phyloP scores from a whole-genome alignment of 2,329 filamentous ascomycete species.

The Ramularia endophylla region DNA sequence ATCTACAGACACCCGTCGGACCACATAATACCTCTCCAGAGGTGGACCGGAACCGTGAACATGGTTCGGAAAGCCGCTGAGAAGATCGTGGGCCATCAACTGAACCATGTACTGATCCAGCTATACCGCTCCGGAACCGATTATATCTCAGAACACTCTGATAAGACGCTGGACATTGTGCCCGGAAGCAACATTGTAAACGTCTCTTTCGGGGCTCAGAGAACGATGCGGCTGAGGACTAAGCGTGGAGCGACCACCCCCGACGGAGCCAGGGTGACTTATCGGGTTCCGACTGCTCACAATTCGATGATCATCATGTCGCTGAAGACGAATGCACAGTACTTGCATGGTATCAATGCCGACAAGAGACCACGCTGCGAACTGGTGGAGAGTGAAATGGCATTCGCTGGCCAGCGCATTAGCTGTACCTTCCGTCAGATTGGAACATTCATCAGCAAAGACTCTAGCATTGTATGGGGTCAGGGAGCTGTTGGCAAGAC shows the following conservation, averaged over 20 bases:
- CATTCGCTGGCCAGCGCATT: conserved; percentile 71
- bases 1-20: conserved; percentile 95
- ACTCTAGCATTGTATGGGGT: conserved; percentile 74
- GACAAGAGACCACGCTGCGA: conserved; percentile 69
- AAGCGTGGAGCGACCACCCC: conserved; percentile 50
- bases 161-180: conserved; percentile 91
- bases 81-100: conserved; percentile 63
- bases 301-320: conserved; percentile 86
- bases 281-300: conserved; percentile 72
- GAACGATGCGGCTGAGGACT: conserved; percentile 82
- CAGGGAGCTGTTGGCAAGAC: conserved; percentile 75
- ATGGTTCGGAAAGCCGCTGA: conserved; percentile 65
- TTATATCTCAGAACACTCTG: conserved; percentile 93
- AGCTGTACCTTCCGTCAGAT: conserved; percentile 88
- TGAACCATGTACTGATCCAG: conserved; percentile 93
- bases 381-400: conserved; percentile 64
- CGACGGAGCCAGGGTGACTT: conserved; percentile 41
- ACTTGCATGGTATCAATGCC: conserved; percentile 86
- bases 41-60: conserved; percentile 69
- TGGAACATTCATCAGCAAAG: conserved; percentile 69
- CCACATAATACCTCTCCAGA: conserved; percentile 68
- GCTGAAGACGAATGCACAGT: conserved; percentile 71
- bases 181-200: conserved; percentile 81
- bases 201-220: conserved; percentile 83
- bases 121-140: conserved; percentile 84